Base-by-base conservation (phyloP, 176 grass and related monocot genomes). In the Aegilops sharonensis region DNA sequence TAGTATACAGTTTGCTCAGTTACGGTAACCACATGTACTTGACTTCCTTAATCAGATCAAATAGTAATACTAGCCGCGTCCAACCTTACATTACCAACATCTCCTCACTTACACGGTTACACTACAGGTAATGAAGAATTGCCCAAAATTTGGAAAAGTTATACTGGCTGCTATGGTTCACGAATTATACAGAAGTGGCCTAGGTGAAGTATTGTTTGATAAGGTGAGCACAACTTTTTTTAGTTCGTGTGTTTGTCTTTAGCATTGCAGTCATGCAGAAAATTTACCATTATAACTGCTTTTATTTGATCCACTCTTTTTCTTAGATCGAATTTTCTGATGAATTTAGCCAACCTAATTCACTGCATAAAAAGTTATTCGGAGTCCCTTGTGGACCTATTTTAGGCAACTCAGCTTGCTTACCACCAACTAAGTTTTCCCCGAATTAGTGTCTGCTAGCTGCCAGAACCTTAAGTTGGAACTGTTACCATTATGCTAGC, bases 151-250 rank as follows among this genome's bases (percentile, higher is more conserved):
- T 48, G 89, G 90, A 30, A 99, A 99, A 87, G 85, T 99, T 80
- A 88, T 99, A 37, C 94, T 99, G 87, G 90, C 87, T 80, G 94
- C 97, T 64, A 94, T 99, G 87, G 97, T 99, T 81, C 88, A 96
- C 23, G 94, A 99, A 88, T 86, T 99, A 11, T 88, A 99, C 60
- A 94, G 82, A 90, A 94, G 90, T 85, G 97, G 94, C 81, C 84
- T 95, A 83, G 87, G 91, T 89, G 97, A 99, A 84, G 86, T 95
- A 67, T 83, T 86, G 24, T 96, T 99, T 83, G 94, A 99, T 87
- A 99, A 94, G 92, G 97, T 99, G 72, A 78, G 65, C 25, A 30
- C 36, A 48, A 20, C 17, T 63, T 80, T 56, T 78, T 6, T 39
- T 84, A 70, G 6, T 64, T 84, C 3, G 5, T 63, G 54, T 71